These are phyloP conservation scores for Aspergillus costaricaensis DNA, from an alignment of 2,329 filamentous ascomycete genomes.

Conservation along the genomic window DNA sequence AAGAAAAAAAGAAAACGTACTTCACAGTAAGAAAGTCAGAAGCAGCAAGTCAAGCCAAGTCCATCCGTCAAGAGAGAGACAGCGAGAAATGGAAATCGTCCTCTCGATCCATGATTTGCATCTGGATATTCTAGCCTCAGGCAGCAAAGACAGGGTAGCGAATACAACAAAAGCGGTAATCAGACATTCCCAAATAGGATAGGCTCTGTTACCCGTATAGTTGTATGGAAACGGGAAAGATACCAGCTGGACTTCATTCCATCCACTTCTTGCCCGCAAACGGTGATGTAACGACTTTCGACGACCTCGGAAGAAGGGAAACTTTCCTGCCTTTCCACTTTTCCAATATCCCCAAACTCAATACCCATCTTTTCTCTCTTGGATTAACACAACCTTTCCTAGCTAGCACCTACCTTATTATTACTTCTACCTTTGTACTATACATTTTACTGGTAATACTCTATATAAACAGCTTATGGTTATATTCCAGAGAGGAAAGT, in stretches of 20 bases:
- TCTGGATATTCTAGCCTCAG: slow-evolving; percentile 6
- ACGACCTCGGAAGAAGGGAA: background rate
- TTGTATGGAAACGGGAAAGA: slow-evolving; percentile 14
- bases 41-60: background rate
- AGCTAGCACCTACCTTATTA: background rate
- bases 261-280: slow-evolving; percentile 17
- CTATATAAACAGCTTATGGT: too few relatives aligned
- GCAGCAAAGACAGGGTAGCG: slow-evolving; percentile 11
- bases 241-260: slow-evolving; percentile 1
- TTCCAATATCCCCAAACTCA: background rate
- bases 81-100: slow-evolving; percentile 9
- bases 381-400: background rate
- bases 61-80: background rate
- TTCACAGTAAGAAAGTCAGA: background rate
- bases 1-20: background rate
- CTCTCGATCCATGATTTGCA: slow-evolving; percentile 18
- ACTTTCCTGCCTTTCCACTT: background rate
- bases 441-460: too few relatives aligned
- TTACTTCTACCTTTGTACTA: too few relatives aligned
- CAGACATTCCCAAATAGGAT: background rate
- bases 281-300: slow-evolving; percentile 18
- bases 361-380: background rate
- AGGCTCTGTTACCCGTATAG: background rate
- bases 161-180: slow-evolving; percentile 13
- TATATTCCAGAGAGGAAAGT: too few relatives aligned